Conservation (phyloP, 139 green algal species). For the Zygnema circumcarinatum region DNA sequence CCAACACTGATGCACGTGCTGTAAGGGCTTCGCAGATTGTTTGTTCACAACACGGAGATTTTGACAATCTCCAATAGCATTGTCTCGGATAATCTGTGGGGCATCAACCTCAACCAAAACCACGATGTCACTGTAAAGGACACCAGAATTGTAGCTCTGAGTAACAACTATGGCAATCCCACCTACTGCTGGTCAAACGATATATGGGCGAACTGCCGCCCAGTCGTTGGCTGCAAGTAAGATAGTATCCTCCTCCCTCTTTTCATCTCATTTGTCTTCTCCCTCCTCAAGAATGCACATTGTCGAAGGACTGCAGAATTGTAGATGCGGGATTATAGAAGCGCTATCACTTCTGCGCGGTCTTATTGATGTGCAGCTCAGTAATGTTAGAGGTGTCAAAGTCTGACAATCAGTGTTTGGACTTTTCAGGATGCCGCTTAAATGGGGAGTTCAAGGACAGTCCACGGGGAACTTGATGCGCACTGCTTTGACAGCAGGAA, state of each 20-base stretch:
- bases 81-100: constrained; percentile 10
- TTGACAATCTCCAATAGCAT: neutral
- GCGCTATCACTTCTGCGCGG: too few relatives aligned
- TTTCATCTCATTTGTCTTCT: neutral
- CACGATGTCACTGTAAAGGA: neutral
- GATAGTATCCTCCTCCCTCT: neutral
- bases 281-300: too few relatives aligned
- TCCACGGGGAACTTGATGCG: neutral
- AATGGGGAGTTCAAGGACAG: neutral
- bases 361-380: too few relatives aligned
- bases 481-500: neutral
- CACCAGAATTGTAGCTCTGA: constrained; percentile 24
- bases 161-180: constrained; percentile 33
- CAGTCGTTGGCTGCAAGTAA: constrained; percentile 16
- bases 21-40: constrained; percentile 27
- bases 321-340: too few relatives aligned
- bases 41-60: constrained; percentile 17
- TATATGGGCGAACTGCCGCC: constrained; percentile 5
- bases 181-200: neutral
- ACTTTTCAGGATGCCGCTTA: neutral
- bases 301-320: too few relatives aligned
- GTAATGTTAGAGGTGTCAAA: too few relatives aligned
- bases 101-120: constrained; percentile 26
- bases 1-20: too few relatives aligned
- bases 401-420: too few relatives aligned